Evolutionary conservation across 257 asterid genomes (phyloP), one percentile per base, ranked within the genome.

Genomic region (Misopates orontium): DNA sequence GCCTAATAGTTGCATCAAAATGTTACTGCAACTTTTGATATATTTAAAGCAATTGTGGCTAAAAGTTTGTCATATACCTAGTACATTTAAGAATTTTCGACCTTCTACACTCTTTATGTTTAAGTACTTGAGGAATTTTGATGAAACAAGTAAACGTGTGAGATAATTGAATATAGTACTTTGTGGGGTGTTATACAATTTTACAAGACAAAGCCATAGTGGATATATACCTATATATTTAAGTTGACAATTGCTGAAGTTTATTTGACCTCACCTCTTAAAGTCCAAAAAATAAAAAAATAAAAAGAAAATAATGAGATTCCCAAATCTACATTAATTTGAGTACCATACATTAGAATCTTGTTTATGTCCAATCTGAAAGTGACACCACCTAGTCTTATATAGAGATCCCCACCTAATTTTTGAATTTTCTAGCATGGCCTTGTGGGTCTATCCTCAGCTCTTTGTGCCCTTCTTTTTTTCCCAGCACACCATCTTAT

Each of bases 361-460:
- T 65, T 71, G 56, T 51, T 59, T 11, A 42, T 21, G 53, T 66
- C 71, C 63, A 64, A 48, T 66, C 22, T 15, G 49, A 72, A 22
- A 11, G 24, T 39, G 53, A 44, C 61, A 65, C 40, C 58, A 19
- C 25, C 17, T 75, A 75, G 74, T 45, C 54, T 51, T 65, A 36
- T 28, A 28, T n/a, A 78, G 68, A 54, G 40, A 77, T 36, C 76
- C 80, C 79, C 83, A 76, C 79, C 84, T 65, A 76, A 60, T 63
- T 3, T 56, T 64, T 56, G 25, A 51, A 63, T 67, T 81, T 75
- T 70, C 42, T n/a, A 62, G 63, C 72, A 61, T 83, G 77, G 66
- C 71, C 76, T 66, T 74, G 87, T 84, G 93, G 91, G 76, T 40
- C 66, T 68, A 62, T 78, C 77, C 57, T 64, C 41, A 5, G 44